Conservation (phyloP, 371 early-diverging fungal species). For the Syncephalis plumigaleata region DNA sequence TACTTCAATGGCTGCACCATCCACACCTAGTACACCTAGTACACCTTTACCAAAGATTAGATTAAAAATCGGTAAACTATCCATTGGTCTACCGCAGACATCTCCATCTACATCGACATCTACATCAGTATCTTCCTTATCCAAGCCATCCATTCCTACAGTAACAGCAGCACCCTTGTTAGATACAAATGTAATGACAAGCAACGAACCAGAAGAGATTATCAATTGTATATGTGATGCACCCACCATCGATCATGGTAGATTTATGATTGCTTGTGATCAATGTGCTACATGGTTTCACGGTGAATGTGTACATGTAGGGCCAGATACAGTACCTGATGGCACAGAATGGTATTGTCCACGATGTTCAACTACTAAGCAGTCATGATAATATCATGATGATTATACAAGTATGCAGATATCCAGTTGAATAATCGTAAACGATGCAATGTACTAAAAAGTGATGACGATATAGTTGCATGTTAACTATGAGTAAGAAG, state of each 20-base stretch:
- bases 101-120: not conserved
- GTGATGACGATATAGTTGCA: too few relatives aligned
- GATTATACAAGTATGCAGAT: too few relatives aligned
- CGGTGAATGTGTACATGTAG: constrained; percentile 44
- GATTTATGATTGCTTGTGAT: constrained; percentile 68
- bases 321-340: constrained; percentile 9
- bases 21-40: too few relatives aligned
- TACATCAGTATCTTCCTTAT: not conserved
- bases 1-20: too few relatives aligned
- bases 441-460: too few relatives aligned
- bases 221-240: constrained; percentile 49
- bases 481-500: too few relatives aligned
- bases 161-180: too few relatives aligned
- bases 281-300: constrained; percentile 60
- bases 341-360: constrained; percentile 22
- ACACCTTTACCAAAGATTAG: too few relatives aligned
- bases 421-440: too few relatives aligned
- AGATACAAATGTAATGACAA: too few relatives aligned
- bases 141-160: not conserved
- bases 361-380: constrained; percentile 13
- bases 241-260: constrained; percentile 46
- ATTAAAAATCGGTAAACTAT: too few relatives aligned
- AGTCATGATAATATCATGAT: too few relatives aligned
- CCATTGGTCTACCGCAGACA: not conserved
- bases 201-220: constrained; percentile 14